These are phyloP conservation scores for Tolypocladium capitatum DNA, from an alignment of 2,329 filamentous ascomycete genomes.

Conservation along the genomic window DNA sequence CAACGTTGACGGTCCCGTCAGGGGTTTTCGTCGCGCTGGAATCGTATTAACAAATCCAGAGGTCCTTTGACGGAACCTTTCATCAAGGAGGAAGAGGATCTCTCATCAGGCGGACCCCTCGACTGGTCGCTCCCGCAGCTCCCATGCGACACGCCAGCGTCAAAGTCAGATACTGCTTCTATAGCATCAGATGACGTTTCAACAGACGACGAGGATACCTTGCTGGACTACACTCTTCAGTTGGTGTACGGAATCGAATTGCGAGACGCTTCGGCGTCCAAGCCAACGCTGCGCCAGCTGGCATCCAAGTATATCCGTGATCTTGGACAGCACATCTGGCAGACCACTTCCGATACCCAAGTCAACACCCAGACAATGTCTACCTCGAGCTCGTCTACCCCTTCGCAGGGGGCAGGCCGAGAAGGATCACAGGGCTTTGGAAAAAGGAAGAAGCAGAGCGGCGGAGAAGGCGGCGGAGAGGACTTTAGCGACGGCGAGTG, in stretches of 20 bases:
- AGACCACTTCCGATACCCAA: conserved; percentile 14
- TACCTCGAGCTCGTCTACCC: conserved; percentile 16
- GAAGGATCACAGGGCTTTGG: conserved; percentile 11
- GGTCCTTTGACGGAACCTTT: conserved; percentile 4
- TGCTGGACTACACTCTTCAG: conserved; percentile 23
- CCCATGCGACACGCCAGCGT: conserved; percentile 1
- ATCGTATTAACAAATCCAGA: not conserved
- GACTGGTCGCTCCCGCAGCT: conserved; percentile 5
- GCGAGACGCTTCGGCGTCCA: conserved; percentile 16
- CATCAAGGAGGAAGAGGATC: conserved; percentile 5
- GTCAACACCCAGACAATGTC: conserved; percentile 16
- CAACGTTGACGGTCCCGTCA: not conserved
- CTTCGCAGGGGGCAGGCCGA: conserved; percentile 13
- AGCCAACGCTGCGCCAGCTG: conserved; percentile 14
- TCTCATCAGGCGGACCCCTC: conserved; percentile 2
- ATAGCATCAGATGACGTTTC: conserved; percentile 17
- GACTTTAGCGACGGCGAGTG: conserved; percentile 22
- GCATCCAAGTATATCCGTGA: conserved; percentile 20
- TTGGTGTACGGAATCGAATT: conserved; percentile 24
- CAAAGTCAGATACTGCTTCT: conserved; percentile 9
- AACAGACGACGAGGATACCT: conserved; percentile 18
- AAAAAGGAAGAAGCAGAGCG: conserved; percentile 22
- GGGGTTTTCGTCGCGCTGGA: not conserved
- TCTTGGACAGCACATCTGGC: conserved; percentile 19
- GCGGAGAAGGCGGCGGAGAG: conserved; percentile 19